phyloP scores from a whole-genome alignment of 257 asterid species.

The Petunia axillaris region DNA sequence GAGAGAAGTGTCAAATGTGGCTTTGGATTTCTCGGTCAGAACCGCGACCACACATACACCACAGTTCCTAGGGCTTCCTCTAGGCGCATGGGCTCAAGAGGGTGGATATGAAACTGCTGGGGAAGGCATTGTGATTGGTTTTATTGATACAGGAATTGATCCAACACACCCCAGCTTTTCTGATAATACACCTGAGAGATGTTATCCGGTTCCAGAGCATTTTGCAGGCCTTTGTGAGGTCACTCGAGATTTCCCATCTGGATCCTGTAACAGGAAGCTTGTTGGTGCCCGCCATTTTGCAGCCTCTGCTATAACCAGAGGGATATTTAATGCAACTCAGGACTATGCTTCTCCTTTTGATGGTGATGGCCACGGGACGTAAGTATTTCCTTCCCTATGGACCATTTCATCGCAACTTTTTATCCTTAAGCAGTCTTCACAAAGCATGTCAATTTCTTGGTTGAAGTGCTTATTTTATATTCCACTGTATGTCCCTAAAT shows the following conservation, averaged over 20 bases:
- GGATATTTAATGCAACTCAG: slow-evolving; percentile 91
- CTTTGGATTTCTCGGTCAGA: slow-evolving; percentile 81
- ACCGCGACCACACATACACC: slow-evolving; percentile 97
- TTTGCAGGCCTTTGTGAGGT: slow-evolving; percentile 96
- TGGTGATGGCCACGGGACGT: slow-evolving; percentile 99
- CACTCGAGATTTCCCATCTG: slow-evolving; percentile 92
- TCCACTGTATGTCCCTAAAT: neutral
- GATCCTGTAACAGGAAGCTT: slow-evolving; percentile 97
- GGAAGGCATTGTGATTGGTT: slow-evolving; percentile 92
- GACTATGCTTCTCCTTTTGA: slow-evolving; percentile 97
- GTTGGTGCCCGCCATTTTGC: slow-evolving; percentile 99
- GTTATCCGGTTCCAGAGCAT: slow-evolving; percentile 81
- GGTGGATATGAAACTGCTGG: slow-evolving; percentile 95
- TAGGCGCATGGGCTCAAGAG: slow-evolving; percentile 94
- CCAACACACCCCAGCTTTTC: slow-evolving; percentile 94
- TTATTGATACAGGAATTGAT: slow-evolving; percentile 94
- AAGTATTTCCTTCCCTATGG: slow-evolving; percentile 40
- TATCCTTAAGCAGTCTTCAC: neutral
- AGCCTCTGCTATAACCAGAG: slow-evolving; percentile 96
- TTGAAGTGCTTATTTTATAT: slow-evolving; percentile 7
- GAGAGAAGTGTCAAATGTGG: slow-evolving; percentile 77
- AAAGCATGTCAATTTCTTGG: neutral
- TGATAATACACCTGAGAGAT: slow-evolving; percentile 59
- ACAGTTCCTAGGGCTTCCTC: slow-evolving; percentile 90
- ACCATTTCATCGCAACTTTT: neutral